phyloP scores from a whole-genome alignment of 108 stramenopile genomes.

The Nitzschia sp. region DNA sequence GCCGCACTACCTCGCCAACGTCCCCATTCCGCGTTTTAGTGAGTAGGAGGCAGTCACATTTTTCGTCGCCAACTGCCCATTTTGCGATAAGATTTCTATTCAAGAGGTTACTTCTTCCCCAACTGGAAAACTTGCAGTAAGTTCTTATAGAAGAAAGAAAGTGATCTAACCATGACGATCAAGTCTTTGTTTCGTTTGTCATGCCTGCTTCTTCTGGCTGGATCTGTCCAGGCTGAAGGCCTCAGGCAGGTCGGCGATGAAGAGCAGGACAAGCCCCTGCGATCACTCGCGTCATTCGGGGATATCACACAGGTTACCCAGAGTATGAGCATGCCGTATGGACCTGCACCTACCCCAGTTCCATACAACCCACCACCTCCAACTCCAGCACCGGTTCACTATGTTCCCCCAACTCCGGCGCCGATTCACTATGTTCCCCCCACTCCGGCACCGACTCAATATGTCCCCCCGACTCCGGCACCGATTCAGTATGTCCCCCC shows the following conservation, averaged over 20 bases:
- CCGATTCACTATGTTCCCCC: neutral
- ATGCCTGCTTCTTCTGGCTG: slow-evolving; percentile 11
- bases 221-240: neutral
- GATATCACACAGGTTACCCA: neutral
- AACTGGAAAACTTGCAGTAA: no score
- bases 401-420: neutral
- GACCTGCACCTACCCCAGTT: neutral
- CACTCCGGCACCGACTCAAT: neutral
- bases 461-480: neutral
- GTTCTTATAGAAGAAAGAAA: no score
- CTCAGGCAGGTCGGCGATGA: neutral
- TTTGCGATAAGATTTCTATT: no score
- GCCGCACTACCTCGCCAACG: no score
- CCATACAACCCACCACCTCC: neutral
- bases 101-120: no score
- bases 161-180: no score
- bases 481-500: neutral
- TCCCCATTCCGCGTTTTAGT: no score
- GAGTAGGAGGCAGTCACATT: no score
- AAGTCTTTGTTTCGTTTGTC: no score
- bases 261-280: neutral
- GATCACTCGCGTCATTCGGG: neutral
- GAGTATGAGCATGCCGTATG: neutral
- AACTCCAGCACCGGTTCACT: neutral
- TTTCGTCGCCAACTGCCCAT: neutral